Base-by-base conservation (phyloP, 2,329 filamentous ascomycete genomes). In the Aspergillus oerlinghausenensis region DNA sequence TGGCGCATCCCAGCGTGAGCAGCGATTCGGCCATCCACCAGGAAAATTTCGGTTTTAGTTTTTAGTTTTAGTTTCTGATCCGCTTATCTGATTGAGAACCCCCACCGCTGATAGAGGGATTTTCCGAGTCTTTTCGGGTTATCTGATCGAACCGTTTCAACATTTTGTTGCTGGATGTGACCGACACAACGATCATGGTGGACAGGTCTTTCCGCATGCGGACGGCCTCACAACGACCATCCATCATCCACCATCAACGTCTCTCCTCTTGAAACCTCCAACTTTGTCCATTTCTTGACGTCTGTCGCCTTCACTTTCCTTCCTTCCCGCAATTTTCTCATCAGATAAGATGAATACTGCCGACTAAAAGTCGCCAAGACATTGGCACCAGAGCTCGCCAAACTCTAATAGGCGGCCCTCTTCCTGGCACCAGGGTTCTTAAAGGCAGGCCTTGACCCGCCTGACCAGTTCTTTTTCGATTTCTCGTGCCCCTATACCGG, bases 341-440 rank as follows among this genome's bases (percentile, higher is more conserved):
- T 56, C 55, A 43, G 50, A 56, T 50, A 53, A 56, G 55, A 56
- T 56, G 50, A 42, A n/a, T 3, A 23, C 2, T 6, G 23, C n/a
- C 23, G 43, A 47, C 43, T 25, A 47, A 47, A 47, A 23, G 5
- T 11, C 43, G 43, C 43, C 43, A 47, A 47, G 43, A 38, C 43
- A 23, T 47, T 47, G 43, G 43, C 43, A 47, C 9, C 32, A 38
- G 14, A 17, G 40, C 40, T 23, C 4, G 40, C 21, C 19, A 23
- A 43, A 43, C 40, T 43, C 40, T 43, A 43, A 4, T 8, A 38
- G 32, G 32, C 32, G 32, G 32, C 14, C 14, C 14, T 38, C 14
- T 38, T 7, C 14, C 14, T 6, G 21, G 10, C n/a, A 9, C 40
- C 40, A 4, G 40, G 40, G 40, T 47, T 23, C 21, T 47, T 47